A percentile compares a stretch with the other conserved stretches of the same genome.
phyloP scores from a whole-genome alignment of 2,329 filamentous ascomycete genomes.

The Sporothrix sp. region DNA sequence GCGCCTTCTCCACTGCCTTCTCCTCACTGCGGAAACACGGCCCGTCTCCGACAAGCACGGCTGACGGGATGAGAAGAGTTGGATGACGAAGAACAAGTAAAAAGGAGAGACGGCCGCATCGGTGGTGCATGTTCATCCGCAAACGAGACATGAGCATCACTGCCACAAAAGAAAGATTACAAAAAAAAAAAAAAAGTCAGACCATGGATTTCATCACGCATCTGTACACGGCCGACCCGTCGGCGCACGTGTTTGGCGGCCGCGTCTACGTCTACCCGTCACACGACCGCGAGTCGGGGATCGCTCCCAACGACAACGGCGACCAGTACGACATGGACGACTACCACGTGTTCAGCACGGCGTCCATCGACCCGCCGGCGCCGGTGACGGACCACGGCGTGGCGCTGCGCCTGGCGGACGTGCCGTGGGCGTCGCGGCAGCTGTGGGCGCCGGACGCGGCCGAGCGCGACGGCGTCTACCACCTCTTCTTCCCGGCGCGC shows the following conservation, averaged over 20 bases:
- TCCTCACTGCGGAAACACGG: no score
- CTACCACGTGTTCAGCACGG: slow-evolving; percentile 65
- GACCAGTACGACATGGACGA: slow-evolving; percentile 79
- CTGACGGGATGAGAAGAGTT: not conserved
- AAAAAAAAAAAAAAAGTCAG: not conserved
- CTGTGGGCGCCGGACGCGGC: slow-evolving; percentile 75
- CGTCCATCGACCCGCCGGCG: slow-evolving; percentile 41
- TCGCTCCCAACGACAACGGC: slow-evolving; percentile 71
- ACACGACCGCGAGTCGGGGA: slow-evolving; percentile 66
- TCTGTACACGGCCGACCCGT: slow-evolving; percentile 71
- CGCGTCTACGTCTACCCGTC: slow-evolving; percentile 73
- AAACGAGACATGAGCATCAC: no score
- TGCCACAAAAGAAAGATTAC: no score
- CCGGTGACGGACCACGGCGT: slow-evolving; percentile 64
- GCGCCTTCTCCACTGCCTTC: no score
- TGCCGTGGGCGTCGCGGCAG: slow-evolving; percentile 71
- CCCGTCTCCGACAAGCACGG: no score
- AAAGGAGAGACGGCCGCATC: not conserved
- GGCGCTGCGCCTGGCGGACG: slow-evolving; percentile 52
- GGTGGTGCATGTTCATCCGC: not conserved
- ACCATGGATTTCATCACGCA: slow-evolving; percentile 49
- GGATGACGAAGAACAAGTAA: not conserved
- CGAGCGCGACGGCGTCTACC: slow-evolving; percentile 54
- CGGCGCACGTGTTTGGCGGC: slow-evolving; percentile 68
- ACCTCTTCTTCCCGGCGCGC: slow-evolving; percentile 67